Conservation (phyloP, 495 filamentous ascomycete genomes). For the Tuber magnatum region DNA sequence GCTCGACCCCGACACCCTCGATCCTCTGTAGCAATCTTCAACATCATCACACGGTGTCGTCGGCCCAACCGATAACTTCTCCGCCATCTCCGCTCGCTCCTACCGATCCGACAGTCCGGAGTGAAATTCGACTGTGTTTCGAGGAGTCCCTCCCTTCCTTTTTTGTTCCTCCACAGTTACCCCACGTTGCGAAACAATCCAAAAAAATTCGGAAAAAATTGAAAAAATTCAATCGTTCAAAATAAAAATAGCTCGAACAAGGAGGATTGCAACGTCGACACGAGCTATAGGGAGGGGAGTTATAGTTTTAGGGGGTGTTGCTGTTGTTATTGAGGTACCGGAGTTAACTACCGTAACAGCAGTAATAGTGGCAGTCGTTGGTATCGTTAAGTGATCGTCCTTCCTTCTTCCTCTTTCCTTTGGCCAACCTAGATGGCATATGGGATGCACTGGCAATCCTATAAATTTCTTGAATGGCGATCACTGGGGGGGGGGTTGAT, state of each 20-base stretch:
- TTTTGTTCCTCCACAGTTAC: background rate
- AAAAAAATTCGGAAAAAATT: background rate
- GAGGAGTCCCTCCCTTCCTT: background rate
- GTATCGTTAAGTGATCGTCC: background rate
- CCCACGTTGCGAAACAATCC: background rate
- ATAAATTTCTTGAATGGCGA: slow-evolving; percentile 3
- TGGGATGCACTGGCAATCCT: background rate
- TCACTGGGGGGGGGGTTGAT: background rate
- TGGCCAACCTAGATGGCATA: background rate
- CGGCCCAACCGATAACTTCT: background rate
- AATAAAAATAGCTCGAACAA: background rate
- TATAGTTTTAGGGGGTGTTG: background rate
- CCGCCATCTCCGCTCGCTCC: background rate
- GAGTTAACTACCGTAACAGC: background rate
- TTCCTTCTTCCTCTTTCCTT: background rate
- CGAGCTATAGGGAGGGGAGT: background rate
- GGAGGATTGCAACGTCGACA: background rate
- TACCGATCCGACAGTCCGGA: background rate
- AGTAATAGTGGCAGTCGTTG: background rate
- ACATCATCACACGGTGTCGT: background rate
- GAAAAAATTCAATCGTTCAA: background rate
- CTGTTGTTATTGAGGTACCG: background rate
- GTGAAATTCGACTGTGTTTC: background rate
- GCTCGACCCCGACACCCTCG: background rate
- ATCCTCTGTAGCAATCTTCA: background rate